Percentiles rank a stretch among this genome's conserved stretches.
Evolutionary conservation across 208 protist species (phyloP).

Genomic region (Porcisia hertigi): DNA sequence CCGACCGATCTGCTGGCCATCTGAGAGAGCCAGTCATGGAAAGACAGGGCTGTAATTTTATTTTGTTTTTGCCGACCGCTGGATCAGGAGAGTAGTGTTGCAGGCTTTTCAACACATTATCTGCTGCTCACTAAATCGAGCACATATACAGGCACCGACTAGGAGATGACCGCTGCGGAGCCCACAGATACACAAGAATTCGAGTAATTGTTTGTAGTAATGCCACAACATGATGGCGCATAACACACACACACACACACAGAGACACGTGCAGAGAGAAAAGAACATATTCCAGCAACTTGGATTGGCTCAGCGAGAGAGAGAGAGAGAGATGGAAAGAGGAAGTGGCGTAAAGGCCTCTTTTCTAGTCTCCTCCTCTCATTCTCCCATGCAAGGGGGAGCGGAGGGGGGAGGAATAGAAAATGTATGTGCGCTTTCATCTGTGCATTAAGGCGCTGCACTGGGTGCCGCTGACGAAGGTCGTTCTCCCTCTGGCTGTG

Average conservation of each 20-base stretch:
- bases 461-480: background rate
- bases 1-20: conserved; percentile 51
- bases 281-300: background rate
- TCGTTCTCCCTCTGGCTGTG: background rate
- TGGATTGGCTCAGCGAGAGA: background rate
- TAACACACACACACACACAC: background rate
- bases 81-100: background rate
- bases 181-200: background rate
- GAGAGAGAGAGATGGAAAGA: background rate
- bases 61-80: background rate
- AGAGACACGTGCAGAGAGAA: background rate
- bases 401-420: no score
- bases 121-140: background rate
- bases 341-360: background rate
- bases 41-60: background rate
- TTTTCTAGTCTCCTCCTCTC: background rate
- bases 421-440: background rate
- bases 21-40: conserved; percentile 14
- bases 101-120: background rate
- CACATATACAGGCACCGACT: background rate
- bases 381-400: background rate
- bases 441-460: background rate
- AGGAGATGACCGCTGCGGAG: background rate
- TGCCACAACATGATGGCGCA: background rate
- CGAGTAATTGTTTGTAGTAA: conserved; percentile 10